Conservation (phyloP, 805 yeast species). For the Candida adriatica region DNA sequence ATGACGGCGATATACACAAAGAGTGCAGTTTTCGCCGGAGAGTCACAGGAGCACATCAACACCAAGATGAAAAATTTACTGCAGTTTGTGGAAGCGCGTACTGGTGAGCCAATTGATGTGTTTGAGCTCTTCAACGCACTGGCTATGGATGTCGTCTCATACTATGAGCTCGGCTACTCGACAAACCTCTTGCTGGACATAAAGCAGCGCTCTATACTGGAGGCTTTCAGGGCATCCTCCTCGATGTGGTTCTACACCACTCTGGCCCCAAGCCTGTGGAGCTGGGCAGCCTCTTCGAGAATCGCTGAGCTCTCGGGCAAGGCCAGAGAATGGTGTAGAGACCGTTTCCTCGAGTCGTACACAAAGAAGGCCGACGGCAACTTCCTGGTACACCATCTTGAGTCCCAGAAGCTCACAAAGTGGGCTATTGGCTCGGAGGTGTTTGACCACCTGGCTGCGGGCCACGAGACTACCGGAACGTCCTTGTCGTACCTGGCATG, state of each 20-base stretch:
- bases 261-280: slow-evolving; percentile 46
- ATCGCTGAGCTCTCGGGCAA: slow-evolving; percentile 32
- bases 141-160: slow-evolving; percentile 65
- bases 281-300: slow-evolving; percentile 36
- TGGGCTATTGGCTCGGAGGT: slow-evolving; percentile 38
- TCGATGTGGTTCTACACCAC: slow-evolving; percentile 65
- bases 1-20: slow-evolving; percentile 40
- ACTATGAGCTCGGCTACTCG: slow-evolving; percentile 54
- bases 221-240: slow-evolving; percentile 41
- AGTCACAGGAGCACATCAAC: slow-evolving; percentile 29
- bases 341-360: slow-evolving; percentile 22
- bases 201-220: slow-evolving; percentile 35
- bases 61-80: slow-evolving; percentile 26
- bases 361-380: slow-evolving; percentile 16
- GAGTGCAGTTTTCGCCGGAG: slow-evolving; percentile 27
- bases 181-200: slow-evolving; percentile 36
- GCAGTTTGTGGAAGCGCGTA: slow-evolving; percentile 11
- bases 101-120: slow-evolving; percentile 38
- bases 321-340: slow-evolving; percentile 40
- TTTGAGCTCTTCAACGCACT: slow-evolving; percentile 59
- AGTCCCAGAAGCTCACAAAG: slow-evolving; percentile 19
- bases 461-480: slow-evolving; percentile 69
- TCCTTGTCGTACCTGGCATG: slow-evolving; percentile 54
- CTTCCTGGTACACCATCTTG: slow-evolving; percentile 16
- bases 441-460: slow-evolving; percentile 67